Evolutionary conservation across 164 flowering plant species (phyloP), one percentile per base, ranked within the genome.

Genomic region (Litsea cubeba): DNA sequence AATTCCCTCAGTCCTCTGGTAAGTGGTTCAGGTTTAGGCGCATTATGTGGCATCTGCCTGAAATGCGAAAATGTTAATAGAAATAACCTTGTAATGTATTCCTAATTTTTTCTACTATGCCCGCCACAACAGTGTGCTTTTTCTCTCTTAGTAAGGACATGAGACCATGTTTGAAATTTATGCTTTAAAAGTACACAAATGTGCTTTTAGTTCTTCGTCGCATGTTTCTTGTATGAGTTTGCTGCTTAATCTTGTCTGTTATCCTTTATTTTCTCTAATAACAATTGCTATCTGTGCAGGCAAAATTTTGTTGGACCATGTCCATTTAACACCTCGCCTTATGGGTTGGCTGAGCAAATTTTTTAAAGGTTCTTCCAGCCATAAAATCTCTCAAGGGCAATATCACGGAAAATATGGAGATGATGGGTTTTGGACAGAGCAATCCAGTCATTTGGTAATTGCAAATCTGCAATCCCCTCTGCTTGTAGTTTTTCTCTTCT

Each of bases 291-390:
- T 66, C 10, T 73, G 35, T 79, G 82, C 82, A 84, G 86, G 73
- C 15, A 78, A 75, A 71, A 51, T 26, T 67, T 73, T 77, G 30
- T 72, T 75, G 68, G 76, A 72, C 25, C 76, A 79, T 85, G 87
- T 71, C 73, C 83, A 81, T 70, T 76, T 87, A 82, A 65, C 80
- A 68, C 71, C 73, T 65, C 54, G 69, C 73, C 66, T 82, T 64
- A 91, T 91, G 98, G 93, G 92, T 71, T 93, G 98, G 98, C 83
- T 93, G 74, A 87, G 78, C 79, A 90, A 91, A 76, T 81, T 91
- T 74, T 76, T 76, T 67, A 76, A 72, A 72, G 79, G 79, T 57
- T 71, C 67, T 35, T 73, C 79, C 62, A 76, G 66, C 71, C 79
- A 76, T 63, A 71, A 65, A 58, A 40, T 76, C 23, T 54, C 74